Evolutionary conservation across 768 basidiomycete genomes (phyloP).

Genomic region (Lactarius sanguifluus): DNA sequence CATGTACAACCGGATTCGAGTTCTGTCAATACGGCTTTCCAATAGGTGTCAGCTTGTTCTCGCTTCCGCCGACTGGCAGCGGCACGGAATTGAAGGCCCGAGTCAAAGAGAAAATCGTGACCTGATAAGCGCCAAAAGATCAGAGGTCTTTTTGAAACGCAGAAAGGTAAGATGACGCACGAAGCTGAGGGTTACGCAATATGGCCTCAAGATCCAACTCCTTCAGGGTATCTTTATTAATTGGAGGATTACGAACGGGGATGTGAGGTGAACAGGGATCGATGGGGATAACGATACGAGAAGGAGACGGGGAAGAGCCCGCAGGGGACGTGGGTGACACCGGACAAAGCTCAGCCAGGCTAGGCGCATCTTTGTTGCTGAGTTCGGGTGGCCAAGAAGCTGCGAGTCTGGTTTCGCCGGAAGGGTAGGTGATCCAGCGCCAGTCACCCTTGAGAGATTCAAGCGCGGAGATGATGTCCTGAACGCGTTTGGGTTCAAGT

Average conservation of each 20-base stretch:
- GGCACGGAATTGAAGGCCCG: constrained; percentile 78
- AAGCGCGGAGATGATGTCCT: constrained; percentile 27
- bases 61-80: constrained; percentile 72
- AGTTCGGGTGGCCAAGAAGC: constrained; percentile 32
- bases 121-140: constrained; percentile 44
- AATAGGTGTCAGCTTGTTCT: constrained; percentile 76
- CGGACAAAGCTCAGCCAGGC: constrained; percentile 23
- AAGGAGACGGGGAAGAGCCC: constrained; percentile 30
- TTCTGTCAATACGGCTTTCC: constrained; percentile 78
- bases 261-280: constrained; percentile 54
- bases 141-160: constrained; percentile 2
- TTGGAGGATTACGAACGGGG: constrained; percentile 69
- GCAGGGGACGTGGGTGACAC: constrained; percentile 31
- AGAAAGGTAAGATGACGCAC: constrained; percentile 50
- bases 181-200: constrained; percentile 85
- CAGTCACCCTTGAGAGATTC: constrained; percentile 30
- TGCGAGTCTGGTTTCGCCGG: constrained; percentile 30
- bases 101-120: constrained; percentile 88
- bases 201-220: constrained; percentile 86
- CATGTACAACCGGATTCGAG: constrained; percentile 82
- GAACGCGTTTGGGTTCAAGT: constrained; percentile 22
- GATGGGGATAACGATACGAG: constrained; percentile 38
- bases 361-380: constrained; percentile 28
- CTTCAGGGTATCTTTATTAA: constrained; percentile 79
- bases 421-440: constrained; percentile 29